phyloP scores from a whole-genome alignment of 2,329 filamentous ascomycete genomes.

The Fusarium virguliforme region DNA sequence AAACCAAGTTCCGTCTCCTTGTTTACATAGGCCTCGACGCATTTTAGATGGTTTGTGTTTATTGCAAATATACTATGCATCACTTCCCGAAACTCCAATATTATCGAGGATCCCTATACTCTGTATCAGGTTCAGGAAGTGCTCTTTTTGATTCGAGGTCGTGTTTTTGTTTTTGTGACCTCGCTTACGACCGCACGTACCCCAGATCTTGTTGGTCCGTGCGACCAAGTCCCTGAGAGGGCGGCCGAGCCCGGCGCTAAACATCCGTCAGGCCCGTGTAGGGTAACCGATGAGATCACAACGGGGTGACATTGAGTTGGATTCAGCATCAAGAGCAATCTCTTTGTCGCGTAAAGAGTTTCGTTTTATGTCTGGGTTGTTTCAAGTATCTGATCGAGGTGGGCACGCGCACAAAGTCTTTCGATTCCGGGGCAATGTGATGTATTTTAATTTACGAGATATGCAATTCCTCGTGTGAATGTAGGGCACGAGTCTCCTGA shows the following conservation, averaged over 20 bases:
- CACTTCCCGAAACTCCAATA: too few relatives aligned
- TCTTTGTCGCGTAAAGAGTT: neutral
- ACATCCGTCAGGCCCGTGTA: neutral
- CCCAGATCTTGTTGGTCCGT: conserved; percentile 44
- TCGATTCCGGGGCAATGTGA: neutral
- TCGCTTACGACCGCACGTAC: conserved; percentile 39
- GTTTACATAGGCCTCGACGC: neutral
- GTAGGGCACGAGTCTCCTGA: conserved; percentile 37
- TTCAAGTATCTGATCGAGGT: neutral
- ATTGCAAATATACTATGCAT: neutral
- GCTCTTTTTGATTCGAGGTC: neutral
- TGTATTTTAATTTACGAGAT: neutral
- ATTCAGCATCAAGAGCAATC: neutral
- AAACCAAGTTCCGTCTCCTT: neutral
- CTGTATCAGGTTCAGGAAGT: conserved; percentile 2
- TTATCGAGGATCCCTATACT: neutral
- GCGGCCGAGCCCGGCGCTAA: conserved; percentile 12
- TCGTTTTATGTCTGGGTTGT: neutral
- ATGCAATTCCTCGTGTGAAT: conserved; percentile 7
- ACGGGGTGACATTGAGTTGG: neutral
- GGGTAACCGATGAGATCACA: neutral
- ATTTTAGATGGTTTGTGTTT: neutral
- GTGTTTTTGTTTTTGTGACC: conserved; percentile 44
- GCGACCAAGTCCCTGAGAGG: conserved; percentile 16
- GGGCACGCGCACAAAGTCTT: neutral